These are phyloP conservation scores for Suhomyces anneliseae DNA, from an alignment of 1,139 yeast genomes.

Conservation along the genomic window DNA sequence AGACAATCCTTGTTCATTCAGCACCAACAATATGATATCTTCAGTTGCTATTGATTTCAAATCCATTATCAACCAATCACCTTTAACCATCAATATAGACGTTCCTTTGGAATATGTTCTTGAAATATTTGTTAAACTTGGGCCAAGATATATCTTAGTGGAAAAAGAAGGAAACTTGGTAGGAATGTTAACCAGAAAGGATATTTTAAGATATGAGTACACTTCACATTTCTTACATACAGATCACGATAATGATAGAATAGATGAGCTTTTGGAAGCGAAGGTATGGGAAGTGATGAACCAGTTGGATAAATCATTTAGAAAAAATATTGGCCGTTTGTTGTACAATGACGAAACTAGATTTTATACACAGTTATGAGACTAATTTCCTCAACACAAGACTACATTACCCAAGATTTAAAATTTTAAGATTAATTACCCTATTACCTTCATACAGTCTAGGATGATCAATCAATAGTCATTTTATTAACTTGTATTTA, in stretches of 20 bases:
- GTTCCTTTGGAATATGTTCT: slow-evolving; percentile 63
- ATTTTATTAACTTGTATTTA: too few species aligned
- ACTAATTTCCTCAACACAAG: background rate
- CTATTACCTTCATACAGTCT: too few species aligned
- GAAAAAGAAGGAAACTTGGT: slow-evolving; percentile 52
- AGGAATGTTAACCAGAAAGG: slow-evolving; percentile 70
- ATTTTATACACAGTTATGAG: slow-evolving; percentile 8
- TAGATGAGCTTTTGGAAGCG: slow-evolving; percentile 30
- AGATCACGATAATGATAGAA: slow-evolving; percentile 12
- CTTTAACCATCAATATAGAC: slow-evolving; percentile 56
- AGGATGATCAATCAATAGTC: too few species aligned
- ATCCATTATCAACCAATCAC: slow-evolving; percentile 55
- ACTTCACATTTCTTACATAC: slow-evolving; percentile 28
- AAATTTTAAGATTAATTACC: background rate
- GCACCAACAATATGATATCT: slow-evolving; percentile 5
- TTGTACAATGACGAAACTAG: slow-evolving; percentile 32
- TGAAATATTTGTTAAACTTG: slow-evolving; percentile 73
- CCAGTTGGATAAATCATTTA: slow-evolving; percentile 19
- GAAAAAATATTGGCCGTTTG: slow-evolving; percentile 31
- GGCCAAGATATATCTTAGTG: slow-evolving; percentile 75
- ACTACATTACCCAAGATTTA: background rate
- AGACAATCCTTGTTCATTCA: slow-evolving; percentile 22
- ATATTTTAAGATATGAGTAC: slow-evolving; percentile 56
- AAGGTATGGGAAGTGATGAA: slow-evolving; percentile 40
- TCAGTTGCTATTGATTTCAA: slow-evolving; percentile 32